Conservation (phyloP, 2,329 filamentous ascomycete species). For the Aspergillus pseudonomiae region DNA sequence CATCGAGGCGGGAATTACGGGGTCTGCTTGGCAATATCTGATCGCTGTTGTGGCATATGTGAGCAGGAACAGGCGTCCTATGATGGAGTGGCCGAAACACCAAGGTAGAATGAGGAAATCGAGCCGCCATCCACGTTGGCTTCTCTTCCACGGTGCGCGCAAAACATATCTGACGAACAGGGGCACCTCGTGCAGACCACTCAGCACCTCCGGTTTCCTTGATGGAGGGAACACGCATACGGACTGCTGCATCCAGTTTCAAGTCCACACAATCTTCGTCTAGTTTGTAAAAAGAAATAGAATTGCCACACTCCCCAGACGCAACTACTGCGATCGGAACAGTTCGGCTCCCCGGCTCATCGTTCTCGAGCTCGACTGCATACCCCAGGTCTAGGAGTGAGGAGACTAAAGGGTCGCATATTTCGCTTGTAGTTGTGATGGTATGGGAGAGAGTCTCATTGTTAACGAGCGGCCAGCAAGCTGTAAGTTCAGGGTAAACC, state of each 20-base stretch:
- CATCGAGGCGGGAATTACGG: slow-evolving; percentile 49
- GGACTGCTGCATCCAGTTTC: slow-evolving; percentile 12
- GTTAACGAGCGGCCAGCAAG: slow-evolving; percentile 32
- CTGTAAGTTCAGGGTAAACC: slow-evolving; percentile 40
- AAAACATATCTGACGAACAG: slow-evolving; percentile 60
- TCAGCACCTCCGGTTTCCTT: slow-evolving; percentile 46
- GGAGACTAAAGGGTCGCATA: slow-evolving; percentile 41
- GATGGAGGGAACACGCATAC: slow-evolving; percentile 46
- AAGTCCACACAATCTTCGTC: slow-evolving; percentile 33
- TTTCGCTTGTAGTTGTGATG: slow-evolving; percentile 30
- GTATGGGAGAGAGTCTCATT: slow-evolving; percentile 38
- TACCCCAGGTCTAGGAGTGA: slow-evolving; percentile 54
- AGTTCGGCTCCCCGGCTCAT: slow-evolving; percentile 28
- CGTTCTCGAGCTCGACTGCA: slow-evolving; percentile 43
- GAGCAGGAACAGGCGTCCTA: slow-evolving; percentile 29
- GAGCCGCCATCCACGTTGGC: slow-evolving; percentile 53
- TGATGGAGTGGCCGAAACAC: slow-evolving; percentile 52
- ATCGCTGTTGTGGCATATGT: slow-evolving; percentile 18
- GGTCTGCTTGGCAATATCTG: slow-evolving; percentile 10
- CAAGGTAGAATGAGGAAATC: slow-evolving; percentile 48
- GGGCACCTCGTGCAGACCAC: slow-evolving; percentile 53
- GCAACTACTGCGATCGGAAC: slow-evolving; percentile 42
- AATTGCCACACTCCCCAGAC: slow-evolving; percentile 51
- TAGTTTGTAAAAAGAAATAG: slow-evolving; percentile 49
- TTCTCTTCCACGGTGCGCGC: slow-evolving; percentile 47